These are phyloP conservation scores for Kalmusia sp. DNA, from an alignment of 2,329 filamentous ascomycete genomes.

Conservation along the genomic window DNA sequence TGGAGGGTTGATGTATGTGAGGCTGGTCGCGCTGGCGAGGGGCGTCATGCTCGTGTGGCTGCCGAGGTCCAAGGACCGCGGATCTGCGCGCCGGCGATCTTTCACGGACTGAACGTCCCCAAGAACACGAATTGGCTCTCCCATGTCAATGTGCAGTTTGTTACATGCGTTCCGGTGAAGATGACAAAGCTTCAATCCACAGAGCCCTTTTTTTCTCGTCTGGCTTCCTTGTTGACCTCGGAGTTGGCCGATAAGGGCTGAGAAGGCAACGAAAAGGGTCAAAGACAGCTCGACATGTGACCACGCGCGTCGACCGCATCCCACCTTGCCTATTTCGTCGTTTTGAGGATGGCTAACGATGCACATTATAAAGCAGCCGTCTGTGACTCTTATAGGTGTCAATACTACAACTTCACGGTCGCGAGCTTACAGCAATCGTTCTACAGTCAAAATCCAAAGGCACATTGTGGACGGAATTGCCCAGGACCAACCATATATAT, in stretches of 20 bases:
- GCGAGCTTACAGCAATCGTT: too few relatives aligned
- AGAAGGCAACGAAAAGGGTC: conserved; percentile 6
- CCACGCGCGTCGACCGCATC: conserved; percentile 25
- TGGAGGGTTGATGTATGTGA: conserved; percentile 22
- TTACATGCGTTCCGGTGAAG: not conserved
- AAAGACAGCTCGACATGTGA: conserved; percentile 31
- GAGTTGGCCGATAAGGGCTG: conserved; percentile 12
- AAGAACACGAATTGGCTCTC: not conserved
- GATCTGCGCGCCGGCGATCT: too few relatives aligned
- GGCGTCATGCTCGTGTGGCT: conserved; percentile 20
- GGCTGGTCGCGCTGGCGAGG: conserved; percentile 28
- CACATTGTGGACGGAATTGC: too few relatives aligned
- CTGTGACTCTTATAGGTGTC: too few relatives aligned
- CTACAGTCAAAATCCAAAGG: too few relatives aligned
- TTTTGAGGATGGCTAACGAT: not conserved
- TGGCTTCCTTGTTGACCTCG: not conserved
- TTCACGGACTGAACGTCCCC: not conserved
- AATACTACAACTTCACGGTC: too few relatives aligned
- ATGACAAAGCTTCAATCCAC: not conserved
- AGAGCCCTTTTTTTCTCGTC: not conserved
- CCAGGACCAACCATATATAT: too few relatives aligned
- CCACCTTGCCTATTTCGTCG: conserved; percentile 2
- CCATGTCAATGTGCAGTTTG: not conserved
- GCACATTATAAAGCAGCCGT: not conserved
- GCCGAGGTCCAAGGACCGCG: conserved; percentile 37